Evolutionary conservation across 805 yeast species (phyloP).

Genomic region (Kodamaea laetipori): DNA sequence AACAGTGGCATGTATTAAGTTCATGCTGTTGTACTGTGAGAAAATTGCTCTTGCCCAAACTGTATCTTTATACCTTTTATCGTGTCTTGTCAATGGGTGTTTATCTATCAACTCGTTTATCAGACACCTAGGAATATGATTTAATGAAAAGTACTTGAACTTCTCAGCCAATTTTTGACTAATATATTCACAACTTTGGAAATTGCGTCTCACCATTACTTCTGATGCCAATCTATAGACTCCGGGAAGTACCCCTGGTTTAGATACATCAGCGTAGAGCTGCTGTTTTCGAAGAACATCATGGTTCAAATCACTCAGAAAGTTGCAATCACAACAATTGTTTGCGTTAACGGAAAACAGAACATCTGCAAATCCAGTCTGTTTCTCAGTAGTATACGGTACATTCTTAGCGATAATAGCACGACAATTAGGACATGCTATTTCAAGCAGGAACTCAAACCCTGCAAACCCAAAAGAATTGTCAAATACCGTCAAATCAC

Average conservation of each 20-base stretch:
- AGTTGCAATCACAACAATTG: neutral
- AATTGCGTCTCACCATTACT: neutral
- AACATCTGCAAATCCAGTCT: constrained; percentile 19
- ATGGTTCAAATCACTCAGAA: constrained; percentile 17
- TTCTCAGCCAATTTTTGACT: constrained; percentile 1
- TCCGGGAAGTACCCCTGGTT: constrained; percentile 9
- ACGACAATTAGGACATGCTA: constrained; percentile 19
- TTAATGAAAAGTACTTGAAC: neutral
- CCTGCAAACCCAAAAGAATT: neutral
- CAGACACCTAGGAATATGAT: neutral
- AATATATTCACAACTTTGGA: constrained; percentile 1
- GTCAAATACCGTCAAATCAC: neutral
- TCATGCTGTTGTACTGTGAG: constrained; percentile 11
- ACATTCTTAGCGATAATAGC: constrained; percentile 10
- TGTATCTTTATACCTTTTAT: constrained; percentile 1
- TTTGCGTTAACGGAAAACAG: constrained; percentile 5
- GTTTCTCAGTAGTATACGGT: constrained; percentile 13
- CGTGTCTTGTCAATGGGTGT: neutral
- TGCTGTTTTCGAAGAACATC: constrained; percentile 24
- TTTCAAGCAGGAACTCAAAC: constrained; percentile 6
- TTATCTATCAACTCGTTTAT: neutral
- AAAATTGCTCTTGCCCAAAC: neutral
- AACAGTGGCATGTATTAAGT: constrained; percentile 16
- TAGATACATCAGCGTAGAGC: constrained; percentile 16
- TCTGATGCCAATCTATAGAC: constrained; percentile 5